Base-by-base conservation (phyloP, 2,329 filamentous ascomycete genomes). In the Ascochyta fabae region DNA sequence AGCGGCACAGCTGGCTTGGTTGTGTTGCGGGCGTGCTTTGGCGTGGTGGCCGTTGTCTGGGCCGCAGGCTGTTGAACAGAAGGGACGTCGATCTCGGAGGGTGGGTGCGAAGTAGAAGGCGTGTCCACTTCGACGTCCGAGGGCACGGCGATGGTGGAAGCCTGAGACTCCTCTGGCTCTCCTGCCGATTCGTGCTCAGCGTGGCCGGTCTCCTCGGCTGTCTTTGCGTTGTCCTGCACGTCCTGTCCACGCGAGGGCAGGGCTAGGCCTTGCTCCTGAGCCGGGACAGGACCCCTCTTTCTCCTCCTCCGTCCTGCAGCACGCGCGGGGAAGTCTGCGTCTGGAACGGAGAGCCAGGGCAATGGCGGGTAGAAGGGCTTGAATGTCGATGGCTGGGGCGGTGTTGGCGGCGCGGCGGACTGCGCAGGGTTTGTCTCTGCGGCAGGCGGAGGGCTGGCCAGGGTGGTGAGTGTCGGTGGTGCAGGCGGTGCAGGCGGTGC, bases 311-410 rank as follows among this genome's bases (percentile, higher is more conserved):
- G 66, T 48, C 77, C 75, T 13, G 79, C 77, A 44, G 78, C 77
- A 66, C 80, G 78, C 15, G 80, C 72, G 3, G 85, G 85, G 65
- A 88, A 87, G 2, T 79, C 74, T 29, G 74, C 74, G 19, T 83
- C 81, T 15, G 82, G 79, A 26, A 82, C 79, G 12, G 85, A 88
- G 31, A 85, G 78, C 85, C 85, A 88, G 10, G 86, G 86, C 19
- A 88, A 74, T 12, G 78, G 76, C 55, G 83, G 80, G 57, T 79
- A 78, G 67, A 80, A 85, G 2, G 81, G 80, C 67, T 77, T 78
- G 47, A 65, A 65, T 7, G 64, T 60, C 8, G 67, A 59, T 23
- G 65, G 65, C 40, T 68, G 67, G 15, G 67, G 59, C 15, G 60
- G 57, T 10, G 57, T 44, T 9, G 56, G 29, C 22, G 66, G 61